Evolutionary conservation across 2,329 filamentous ascomycete species (phyloP).

Genomic region (Zasmidium angulare): DNA sequence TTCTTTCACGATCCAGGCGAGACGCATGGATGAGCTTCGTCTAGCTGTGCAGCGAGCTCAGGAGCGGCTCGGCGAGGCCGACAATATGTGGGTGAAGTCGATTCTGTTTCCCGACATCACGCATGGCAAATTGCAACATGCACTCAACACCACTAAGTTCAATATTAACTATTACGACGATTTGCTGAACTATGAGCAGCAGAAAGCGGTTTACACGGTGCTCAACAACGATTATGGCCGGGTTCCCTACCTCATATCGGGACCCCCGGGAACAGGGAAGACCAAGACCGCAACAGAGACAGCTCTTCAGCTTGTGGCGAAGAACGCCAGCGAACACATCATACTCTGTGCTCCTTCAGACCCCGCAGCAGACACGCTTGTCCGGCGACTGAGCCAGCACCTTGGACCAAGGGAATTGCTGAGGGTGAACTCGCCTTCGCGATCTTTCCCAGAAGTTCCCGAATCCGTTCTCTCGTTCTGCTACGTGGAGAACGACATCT

Average conservation of each 20-base stretch:
- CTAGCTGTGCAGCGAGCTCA: conserved; percentile 11
- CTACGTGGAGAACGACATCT: conserved; percentile 25
- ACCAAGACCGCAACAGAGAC: conserved; percentile 52
- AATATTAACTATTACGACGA: conserved; percentile 40
- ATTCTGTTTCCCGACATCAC: conserved; percentile 46
- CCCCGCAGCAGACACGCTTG: conserved; percentile 27
- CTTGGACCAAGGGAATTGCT: conserved; percentile 22
- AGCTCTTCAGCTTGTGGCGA: conserved; percentile 32
- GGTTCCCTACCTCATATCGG: conserved; percentile 49
- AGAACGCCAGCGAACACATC: conserved; percentile 4
- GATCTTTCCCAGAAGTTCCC: conserved; percentile 29
- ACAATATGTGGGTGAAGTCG: conserved; percentile 32
- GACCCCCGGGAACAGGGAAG: conserved; percentile 54
- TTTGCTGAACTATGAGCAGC: conserved; percentile 50
- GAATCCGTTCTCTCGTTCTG: conserved; percentile 26
- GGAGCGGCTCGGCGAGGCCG: conserved; percentile 1
- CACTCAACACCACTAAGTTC: conserved; percentile 37
- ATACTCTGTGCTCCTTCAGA: conserved; percentile 31
- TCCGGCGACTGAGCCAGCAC: conserved; percentile 20
- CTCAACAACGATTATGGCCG: conserved; percentile 43
- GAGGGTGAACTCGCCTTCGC: conserved; percentile 24
- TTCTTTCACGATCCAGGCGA: conserved; percentile 21
- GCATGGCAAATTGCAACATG: conserved; percentile 41
- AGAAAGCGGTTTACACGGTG: conserved; percentile 46
- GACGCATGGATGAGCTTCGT: conserved; percentile 16